Conservation (phyloP, 768 basidiomycete species). For the Phaffia tasmanica region DNA sequence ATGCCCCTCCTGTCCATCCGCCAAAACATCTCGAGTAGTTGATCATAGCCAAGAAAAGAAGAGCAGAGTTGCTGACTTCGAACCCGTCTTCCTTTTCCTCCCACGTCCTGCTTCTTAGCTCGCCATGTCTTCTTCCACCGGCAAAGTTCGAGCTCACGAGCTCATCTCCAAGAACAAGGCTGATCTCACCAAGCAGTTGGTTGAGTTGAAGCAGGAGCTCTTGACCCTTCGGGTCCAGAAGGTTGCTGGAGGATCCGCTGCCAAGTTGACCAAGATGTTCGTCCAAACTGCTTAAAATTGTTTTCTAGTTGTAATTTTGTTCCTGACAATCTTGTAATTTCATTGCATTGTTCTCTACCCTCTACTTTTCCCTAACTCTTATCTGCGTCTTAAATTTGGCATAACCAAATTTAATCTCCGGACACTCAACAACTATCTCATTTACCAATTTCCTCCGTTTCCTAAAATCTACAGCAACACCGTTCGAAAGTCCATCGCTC, state of each 20-base stretch:
- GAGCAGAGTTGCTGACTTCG: too few relatives aligned
- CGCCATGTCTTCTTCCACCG: constrained; percentile 38
- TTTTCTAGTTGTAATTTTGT: constrained; percentile 12
- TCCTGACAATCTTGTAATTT: background rate
- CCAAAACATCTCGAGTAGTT: too few relatives aligned
- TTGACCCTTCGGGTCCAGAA: constrained; percentile 90
- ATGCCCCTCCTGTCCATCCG: too few relatives aligned
- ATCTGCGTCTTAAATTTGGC: too few relatives aligned
- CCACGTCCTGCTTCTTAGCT: background rate
- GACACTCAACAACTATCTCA: background rate
- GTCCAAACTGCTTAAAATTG: constrained; percentile 33
- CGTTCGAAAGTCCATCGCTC: constrained; percentile 97
- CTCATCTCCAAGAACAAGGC: constrained; percentile 85
- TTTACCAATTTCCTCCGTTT: background rate
- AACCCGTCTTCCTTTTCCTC: background rate
- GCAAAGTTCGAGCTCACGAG: constrained; percentile 91
- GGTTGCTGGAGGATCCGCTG: constrained; percentile 87
- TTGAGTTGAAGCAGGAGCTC: constrained; percentile 91
- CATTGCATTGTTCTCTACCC: background rate
- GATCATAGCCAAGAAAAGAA: too few relatives aligned
- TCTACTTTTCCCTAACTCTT: background rate
- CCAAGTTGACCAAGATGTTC: constrained; percentile 96
- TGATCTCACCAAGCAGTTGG: constrained; percentile 87
- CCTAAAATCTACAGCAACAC: constrained; percentile 50
- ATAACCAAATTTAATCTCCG: too few relatives aligned